A percentile compares a stretch with the other conserved stretches of the same genome.
phyloP scores from a whole-genome alignment of 495 filamentous ascomycete genomes.

The Penicillium coprophilum region DNA sequence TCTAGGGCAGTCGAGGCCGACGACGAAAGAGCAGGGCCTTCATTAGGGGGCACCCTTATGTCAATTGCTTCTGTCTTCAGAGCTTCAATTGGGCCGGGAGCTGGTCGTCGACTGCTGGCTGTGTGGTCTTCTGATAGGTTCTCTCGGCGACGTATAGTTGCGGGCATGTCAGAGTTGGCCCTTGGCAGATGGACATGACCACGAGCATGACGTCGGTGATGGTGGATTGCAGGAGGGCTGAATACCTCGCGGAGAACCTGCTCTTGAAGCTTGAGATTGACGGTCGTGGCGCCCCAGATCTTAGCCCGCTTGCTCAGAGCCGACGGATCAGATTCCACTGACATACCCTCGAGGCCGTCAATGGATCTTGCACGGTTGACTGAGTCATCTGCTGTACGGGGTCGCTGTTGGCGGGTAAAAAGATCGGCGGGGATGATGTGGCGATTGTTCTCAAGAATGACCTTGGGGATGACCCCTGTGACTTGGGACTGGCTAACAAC shows the following conservation, averaged over 20 bases:
- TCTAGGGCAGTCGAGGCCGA: conserved; percentile 46
- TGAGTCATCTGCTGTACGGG: conserved; percentile 30
- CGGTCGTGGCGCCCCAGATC: conserved; percentile 94
- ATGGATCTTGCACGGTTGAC: conserved; percentile 21
- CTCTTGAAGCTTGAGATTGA: conserved; percentile 84
- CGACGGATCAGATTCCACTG: conserved; percentile 21
- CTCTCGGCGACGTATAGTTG: conserved; percentile 20
- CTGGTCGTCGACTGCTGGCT: conserved; percentile 24
- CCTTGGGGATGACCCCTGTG: conserved; percentile 71
- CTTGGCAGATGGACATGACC: conserved; percentile 58
- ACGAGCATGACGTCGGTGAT: conserved; percentile 59
- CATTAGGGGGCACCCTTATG: conserved; percentile 25
- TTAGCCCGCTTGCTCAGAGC: conserved; percentile 46
- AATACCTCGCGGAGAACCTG: conserved; percentile 96
- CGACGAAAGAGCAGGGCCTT: conserved; percentile 40
- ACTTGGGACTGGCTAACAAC: conserved; percentile 80
- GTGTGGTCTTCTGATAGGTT: conserved; percentile 39
- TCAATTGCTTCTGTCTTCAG: conserved; percentile 34
- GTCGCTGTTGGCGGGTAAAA: conserved; percentile 49
- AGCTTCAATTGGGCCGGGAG: conserved; percentile 14
- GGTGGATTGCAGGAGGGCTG: conserved; percentile 74
- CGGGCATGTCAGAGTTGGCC: conserved; percentile 38
- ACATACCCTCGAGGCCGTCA: conserved; percentile 15
- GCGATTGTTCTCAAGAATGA: conserved; percentile 91
- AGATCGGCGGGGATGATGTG: conserved; percentile 89